These are phyloP conservation scores for Emiliania huxleyi DNA, from an alignment of 78 protist genomes.

Conservation along the genomic window DNA sequence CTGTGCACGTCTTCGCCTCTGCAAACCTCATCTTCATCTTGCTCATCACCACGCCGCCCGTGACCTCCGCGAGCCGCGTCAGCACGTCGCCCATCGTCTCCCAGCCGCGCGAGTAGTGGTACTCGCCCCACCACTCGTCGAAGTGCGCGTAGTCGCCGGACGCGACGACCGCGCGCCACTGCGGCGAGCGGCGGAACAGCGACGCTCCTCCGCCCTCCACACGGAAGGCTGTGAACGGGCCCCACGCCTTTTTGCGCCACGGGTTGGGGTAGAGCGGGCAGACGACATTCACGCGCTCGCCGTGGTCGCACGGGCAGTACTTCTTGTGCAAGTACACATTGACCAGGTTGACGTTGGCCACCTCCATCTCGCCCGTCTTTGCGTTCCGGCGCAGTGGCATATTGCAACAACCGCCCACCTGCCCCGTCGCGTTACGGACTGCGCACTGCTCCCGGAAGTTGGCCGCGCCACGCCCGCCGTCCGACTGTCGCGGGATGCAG, in stretches of 20 bases:
- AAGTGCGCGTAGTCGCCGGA: not conserved
- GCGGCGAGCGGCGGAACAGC: not conserved
- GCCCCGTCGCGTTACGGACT: too few relatives aligned
- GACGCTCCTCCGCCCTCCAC: not conserved
- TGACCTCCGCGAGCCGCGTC: not conserved
- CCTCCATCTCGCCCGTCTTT: too few relatives aligned
- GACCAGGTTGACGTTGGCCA: not conserved
- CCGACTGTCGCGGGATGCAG: too few relatives aligned
- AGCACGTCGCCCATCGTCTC: conserved; percentile 17
- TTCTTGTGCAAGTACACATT: not conserved
- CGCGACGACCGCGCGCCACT: not conserved
- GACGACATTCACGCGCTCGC: not conserved
- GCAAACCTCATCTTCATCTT: not conserved
- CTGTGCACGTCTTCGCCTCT: not conserved
- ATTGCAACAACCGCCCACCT: too few relatives aligned
- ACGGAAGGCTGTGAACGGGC: conserved; percentile 2
- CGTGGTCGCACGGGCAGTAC: not conserved
- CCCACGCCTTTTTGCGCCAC: not conserved
- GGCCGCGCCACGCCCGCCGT: too few relatives aligned
- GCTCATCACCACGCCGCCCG: not conserved
- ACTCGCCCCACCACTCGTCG: conserved; percentile 16
- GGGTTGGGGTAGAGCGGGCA: conserved; percentile 17
- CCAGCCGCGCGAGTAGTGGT: conserved; percentile 1
- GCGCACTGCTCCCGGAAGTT: too few relatives aligned
- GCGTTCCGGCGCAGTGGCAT: too few relatives aligned